Conservation (phyloP, 2,329 filamentous ascomycete species). For the Dothidotthia symphoricarpi region DNA sequence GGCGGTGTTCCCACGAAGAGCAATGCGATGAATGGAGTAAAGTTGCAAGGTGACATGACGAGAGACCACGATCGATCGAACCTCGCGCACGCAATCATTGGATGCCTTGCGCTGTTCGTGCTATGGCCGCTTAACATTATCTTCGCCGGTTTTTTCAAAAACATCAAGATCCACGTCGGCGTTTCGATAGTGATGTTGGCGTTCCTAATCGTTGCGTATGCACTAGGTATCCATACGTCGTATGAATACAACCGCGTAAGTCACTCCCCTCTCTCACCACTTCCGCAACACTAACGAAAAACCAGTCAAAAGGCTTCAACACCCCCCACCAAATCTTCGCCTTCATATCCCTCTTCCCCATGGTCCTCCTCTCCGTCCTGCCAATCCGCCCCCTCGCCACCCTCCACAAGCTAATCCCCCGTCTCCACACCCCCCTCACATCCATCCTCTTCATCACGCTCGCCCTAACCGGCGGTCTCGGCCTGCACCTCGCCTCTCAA, state of each 20-base stretch:
- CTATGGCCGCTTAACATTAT: conserved; percentile 35
- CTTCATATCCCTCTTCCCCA: conserved; percentile 49
- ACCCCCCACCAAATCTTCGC: conserved; percentile 51
- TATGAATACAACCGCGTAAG: conserved; percentile 43
- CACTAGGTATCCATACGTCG: conserved; percentile 45
- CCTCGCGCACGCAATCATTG: conserved; percentile 33
- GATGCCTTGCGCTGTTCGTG: conserved; percentile 36
- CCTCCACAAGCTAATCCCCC: conserved; percentile 41
- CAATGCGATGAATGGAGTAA: conserved; percentile 21
- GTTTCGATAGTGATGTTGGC: conserved; percentile 41
- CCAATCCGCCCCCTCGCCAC: conserved; percentile 29
- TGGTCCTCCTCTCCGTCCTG: conserved; percentile 26
- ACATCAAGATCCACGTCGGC: conserved; percentile 45
- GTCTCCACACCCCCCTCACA: conserved; percentile 48
- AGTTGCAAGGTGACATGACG: conserved; percentile 19
- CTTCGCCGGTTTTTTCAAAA: conserved; percentile 41
- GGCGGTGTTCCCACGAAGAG: conserved; percentile 36
- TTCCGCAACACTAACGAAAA: conserved; percentile 7
- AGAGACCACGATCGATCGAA: conserved; percentile 30
- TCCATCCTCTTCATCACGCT: conserved; percentile 25
- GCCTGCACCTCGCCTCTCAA: conserved; percentile 29
- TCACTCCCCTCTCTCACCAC: background rate
- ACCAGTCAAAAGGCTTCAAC: conserved; percentile 44
- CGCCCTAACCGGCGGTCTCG: conserved; percentile 35
- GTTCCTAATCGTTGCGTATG: conserved; percentile 41